phyloP scores from a whole-genome alignment of 2,329 filamentous ascomycete genomes.

The Westerdykella ornata region DNA sequence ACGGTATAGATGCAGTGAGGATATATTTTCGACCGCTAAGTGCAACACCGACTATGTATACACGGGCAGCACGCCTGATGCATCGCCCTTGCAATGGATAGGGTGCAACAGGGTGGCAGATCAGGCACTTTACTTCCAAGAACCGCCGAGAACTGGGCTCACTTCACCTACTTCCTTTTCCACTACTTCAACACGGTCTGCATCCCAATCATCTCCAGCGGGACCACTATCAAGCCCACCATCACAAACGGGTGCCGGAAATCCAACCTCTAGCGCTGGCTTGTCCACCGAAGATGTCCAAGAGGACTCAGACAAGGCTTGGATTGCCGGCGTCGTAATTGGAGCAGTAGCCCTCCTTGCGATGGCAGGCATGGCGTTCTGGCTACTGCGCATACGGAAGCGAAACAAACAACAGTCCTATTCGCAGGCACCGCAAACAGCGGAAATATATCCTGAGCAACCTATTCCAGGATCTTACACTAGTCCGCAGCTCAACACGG shows the following conservation, averaged over 20 bases:
- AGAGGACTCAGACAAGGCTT: conserved; percentile 6
- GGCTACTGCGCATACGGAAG: conserved; percentile 4
- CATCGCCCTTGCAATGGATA: too few relatives aligned
- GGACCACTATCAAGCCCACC: neutral
- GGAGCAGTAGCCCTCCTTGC: conserved; percentile 6
- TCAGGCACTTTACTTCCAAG: too few relatives aligned
- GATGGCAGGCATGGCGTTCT: conserved; percentile 8
- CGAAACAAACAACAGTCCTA: conserved; percentile 3
- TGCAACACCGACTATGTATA: too few relatives aligned
- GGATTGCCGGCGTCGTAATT: conserved; percentile 9
- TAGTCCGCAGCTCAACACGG: neutral
- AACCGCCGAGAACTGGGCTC: neutral
- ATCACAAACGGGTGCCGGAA: conserved; percentile 2
- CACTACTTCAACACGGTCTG: neutral
- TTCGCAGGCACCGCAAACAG: conserved; percentile 4
- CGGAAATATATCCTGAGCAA: neutral
- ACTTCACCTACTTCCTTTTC: conserved; percentile 1
- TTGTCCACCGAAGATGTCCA: neutral
- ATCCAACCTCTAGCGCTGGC: neutral
- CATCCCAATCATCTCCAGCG: conserved; percentile 1
- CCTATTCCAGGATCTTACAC: neutral
- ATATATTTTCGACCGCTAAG: too few relatives aligned
- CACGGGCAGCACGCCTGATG: too few relatives aligned
- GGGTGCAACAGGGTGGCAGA: too few relatives aligned
- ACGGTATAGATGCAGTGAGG: too few relatives aligned